A percentile compares a stretch with the other conserved stretches of the same genome.
phyloP scores from a whole-genome alignment of 1,139 yeast species.

The Suhomyces chickasaworum region DNA sequence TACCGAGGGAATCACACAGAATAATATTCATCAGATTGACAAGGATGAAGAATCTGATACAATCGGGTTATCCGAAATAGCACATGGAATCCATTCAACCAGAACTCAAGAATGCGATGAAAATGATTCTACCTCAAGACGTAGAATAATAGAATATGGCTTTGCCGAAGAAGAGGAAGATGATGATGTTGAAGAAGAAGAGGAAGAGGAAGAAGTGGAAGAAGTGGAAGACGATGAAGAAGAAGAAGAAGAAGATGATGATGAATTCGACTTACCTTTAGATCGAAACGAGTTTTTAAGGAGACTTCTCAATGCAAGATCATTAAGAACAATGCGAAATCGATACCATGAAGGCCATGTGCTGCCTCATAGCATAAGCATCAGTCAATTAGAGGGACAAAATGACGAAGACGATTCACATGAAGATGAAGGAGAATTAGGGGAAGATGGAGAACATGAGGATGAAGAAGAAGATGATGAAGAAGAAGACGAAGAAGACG shows the following conservation, averaged over 20 bases:
- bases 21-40: background rate
- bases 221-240: background rate
- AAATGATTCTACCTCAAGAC: background rate
- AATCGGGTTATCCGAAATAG: background rate
- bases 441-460: constrained; percentile 21
- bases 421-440: constrained; percentile 19
- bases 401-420: constrained; percentile 21
- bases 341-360: background rate
- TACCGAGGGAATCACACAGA: background rate
- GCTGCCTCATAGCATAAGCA: background rate
- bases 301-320: background rate
- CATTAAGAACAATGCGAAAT: background rate
- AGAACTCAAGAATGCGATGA: background rate
- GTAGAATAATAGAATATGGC: background rate
- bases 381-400: constrained; percentile 8
- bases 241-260: background rate
- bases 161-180: constrained; percentile 16
- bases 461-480: constrained; percentile 22
- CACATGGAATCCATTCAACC: background rate
- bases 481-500: constrained; percentile 20
- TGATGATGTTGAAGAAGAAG: constrained; percentile 9
- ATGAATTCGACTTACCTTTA: background rate
- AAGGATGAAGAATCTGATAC: background rate
- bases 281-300: background rate
- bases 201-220: constrained; percentile 2